Base-by-base conservation (phyloP, 2,329 filamentous ascomycete genomes). In the Pseudogymnoascus sp. region DNA sequence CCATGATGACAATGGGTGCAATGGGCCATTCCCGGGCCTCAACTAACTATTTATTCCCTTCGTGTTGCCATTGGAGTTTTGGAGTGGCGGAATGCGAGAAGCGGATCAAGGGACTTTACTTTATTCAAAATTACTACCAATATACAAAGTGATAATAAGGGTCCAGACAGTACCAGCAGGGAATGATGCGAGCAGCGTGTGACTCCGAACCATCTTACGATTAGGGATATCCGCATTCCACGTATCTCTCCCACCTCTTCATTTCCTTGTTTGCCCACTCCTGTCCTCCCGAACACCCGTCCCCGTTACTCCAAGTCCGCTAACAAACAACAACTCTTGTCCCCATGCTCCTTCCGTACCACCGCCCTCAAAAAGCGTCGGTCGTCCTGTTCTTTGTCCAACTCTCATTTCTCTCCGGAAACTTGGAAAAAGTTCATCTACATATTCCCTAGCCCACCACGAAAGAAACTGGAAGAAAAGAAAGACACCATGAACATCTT, bases 171-270 rank as follows among this genome's bases (percentile, higher is more conserved):
- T 56, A 13, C 50, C 29, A 33, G n/a, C 50, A 56, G 26, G 29
- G 24, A 31, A 4, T 50, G 44, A 31, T 31, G 26, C 50, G 29
- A 33, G 5, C 26, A 33, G 50, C 13, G 29, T 33, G 50, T 56
- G 50, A 56, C 33, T 33, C 50, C 4, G 29, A 56, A 19, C 5
- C 1, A 19, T 56, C n/a, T 33, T 56, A 33, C 50, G n/a, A 33
- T 21, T 56, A 56, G 8, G 50, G 50, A 19, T 56, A 56, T 56
- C 50, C 50, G 50, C 50, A 56, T 56, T 56, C 50, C 50, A 56
- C 50, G 50, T 56, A 56, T 56, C 26, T n/a, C 11, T 56, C 11
- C 50, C 50, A n/a, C 50, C 13, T 19, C 29, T 29, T 13, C 50
- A 11, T 56, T 56, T 56, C 50, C 50, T 56, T 56, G 50, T 56